Conservation (phyloP, 2,329 filamentous ascomycete genomes). For the Stemphylium lycopersici region DNA sequence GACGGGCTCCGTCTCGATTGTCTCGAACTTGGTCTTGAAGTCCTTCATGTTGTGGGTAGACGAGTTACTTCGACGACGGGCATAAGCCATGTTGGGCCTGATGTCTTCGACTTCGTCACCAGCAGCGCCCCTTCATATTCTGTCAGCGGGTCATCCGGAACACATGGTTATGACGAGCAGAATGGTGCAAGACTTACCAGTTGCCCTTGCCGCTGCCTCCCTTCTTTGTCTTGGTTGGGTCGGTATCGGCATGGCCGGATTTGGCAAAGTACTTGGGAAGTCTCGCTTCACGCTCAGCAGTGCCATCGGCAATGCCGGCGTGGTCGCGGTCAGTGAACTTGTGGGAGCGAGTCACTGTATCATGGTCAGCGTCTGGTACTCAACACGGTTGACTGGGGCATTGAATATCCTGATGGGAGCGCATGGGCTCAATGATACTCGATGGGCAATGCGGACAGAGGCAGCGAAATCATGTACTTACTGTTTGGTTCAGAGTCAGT, state of each 20-base stretch:
- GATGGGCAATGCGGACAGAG: not conserved
- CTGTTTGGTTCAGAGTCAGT: slow-evolving; percentile 32
- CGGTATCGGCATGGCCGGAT: slow-evolving; percentile 76
- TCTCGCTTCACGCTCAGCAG: slow-evolving; percentile 70
- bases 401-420: not conserved
- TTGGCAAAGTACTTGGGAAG: slow-evolving; percentile 95
- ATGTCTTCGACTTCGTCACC: slow-evolving; percentile 87
- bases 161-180: not conserved
- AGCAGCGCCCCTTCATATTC: slow-evolving; percentile 71
- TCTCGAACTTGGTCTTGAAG: slow-evolving; percentile 97
- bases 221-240: slow-evolving; percentile 97
- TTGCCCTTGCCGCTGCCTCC: slow-evolving; percentile 91
- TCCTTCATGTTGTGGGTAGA: slow-evolving; percentile 74
- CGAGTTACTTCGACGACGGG: slow-evolving; percentile 91
- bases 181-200: slow-evolving; percentile 67
- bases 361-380: not conserved
- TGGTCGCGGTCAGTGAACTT: slow-evolving; percentile 95
- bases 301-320: slow-evolving; percentile 76
- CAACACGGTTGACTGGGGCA: not conserved
- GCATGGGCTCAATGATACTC: slow-evolving; percentile 9
- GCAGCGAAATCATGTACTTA: slow-evolving; percentile 27
- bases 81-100: slow-evolving; percentile 81
- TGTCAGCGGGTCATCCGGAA: slow-evolving; percentile 20
- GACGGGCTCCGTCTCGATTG: slow-evolving; percentile 85
- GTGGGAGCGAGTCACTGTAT: slow-evolving; percentile 92